Evolutionary conservation across 2,329 filamentous ascomycete genomes (phyloP).

Genomic region (Aplosporella prunicola): DNA sequence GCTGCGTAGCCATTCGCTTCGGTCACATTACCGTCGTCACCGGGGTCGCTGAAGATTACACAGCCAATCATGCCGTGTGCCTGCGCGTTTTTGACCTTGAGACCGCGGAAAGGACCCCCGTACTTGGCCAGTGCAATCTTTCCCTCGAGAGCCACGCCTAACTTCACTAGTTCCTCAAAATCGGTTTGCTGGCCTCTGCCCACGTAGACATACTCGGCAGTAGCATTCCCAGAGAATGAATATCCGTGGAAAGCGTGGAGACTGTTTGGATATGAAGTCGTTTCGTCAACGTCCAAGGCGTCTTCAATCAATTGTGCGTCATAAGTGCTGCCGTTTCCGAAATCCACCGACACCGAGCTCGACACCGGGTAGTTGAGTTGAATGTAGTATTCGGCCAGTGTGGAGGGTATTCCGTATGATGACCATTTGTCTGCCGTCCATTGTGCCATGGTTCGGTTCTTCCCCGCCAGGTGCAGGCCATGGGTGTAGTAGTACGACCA

Average conservation of each 20-base stretch:
- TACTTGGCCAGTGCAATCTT: slow-evolving; percentile 41
- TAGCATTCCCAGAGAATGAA: slow-evolving; percentile 36
- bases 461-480: slow-evolving; percentile 22
- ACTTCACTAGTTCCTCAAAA: slow-evolving; percentile 32
- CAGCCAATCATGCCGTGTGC: slow-evolving; percentile 35
- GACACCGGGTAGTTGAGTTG: slow-evolving; percentile 31
- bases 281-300: slow-evolving; percentile 25
- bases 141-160: slow-evolving; percentile 36
- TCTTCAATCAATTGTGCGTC: slow-evolving; percentile 23
- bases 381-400: slow-evolving; percentile 29
- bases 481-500: slow-evolving; percentile 32
- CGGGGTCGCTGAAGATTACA: slow-evolving; percentile 39
- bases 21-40: slow-evolving; percentile 39
- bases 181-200: slow-evolving; percentile 34
- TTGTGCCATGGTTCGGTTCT: slow-evolving; percentile 30
- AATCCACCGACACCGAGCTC: slow-evolving; percentile 25
- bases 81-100: slow-evolving; percentile 41
- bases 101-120: slow-evolving; percentile 36
- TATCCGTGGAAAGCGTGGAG: slow-evolving; percentile 41
- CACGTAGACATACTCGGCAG: slow-evolving; percentile 40
- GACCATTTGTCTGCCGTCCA: slow-evolving; percentile 31
- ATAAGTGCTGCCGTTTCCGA: slow-evolving; percentile 25
- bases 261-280: slow-evolving; percentile 27
- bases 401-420: slow-evolving; percentile 26
- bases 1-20: slow-evolving; percentile 36